A percentile compares a stretch with the other conserved stretches of the same genome.
Evolutionary conservation across 139 green algal species (phyloP).

Genomic region (Asterochloris erici): DNA sequence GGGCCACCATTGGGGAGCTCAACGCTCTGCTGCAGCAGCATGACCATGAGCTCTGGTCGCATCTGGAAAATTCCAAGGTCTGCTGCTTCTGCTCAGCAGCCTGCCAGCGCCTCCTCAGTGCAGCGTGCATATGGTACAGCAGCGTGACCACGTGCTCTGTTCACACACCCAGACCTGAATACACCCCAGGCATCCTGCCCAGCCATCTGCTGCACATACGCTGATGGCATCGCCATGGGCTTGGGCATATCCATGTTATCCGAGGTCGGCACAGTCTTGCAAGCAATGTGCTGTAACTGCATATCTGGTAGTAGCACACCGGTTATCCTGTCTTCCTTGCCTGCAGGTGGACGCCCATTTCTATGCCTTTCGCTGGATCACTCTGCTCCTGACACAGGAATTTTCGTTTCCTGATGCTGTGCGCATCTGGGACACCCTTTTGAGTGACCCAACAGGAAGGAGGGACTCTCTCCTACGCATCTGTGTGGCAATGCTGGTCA

Average conservation of each 20-base stretch:
- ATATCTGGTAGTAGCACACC: no score
- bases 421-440: conserved; percentile 85
- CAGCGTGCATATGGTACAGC: no score
- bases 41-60: conserved; percentile 56
- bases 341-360: conserved; percentile 82
- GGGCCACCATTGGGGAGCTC: conserved; percentile 70
- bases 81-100: no score
- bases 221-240: no score
- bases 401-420: conserved; percentile 83
- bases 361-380: conserved; percentile 96
- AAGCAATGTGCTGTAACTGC: no score
- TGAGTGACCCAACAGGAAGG: conserved; percentile 52
- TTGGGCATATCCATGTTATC: no score
- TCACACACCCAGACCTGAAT: no score
- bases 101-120: no score
- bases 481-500: conserved; percentile 87
- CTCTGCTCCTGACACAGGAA: conserved; percentile 84
- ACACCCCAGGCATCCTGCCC: no score
- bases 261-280: no score
- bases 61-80: conserved; percentile 33
- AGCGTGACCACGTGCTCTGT: no score
- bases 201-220: no score
- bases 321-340: neutral
- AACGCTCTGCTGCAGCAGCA: conserved; percentile 49
- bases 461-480: conserved; percentile 75